phyloP scores from a whole-genome alignment of 2,329 filamentous ascomycete genomes.

The Cytospora piceicola region DNA sequence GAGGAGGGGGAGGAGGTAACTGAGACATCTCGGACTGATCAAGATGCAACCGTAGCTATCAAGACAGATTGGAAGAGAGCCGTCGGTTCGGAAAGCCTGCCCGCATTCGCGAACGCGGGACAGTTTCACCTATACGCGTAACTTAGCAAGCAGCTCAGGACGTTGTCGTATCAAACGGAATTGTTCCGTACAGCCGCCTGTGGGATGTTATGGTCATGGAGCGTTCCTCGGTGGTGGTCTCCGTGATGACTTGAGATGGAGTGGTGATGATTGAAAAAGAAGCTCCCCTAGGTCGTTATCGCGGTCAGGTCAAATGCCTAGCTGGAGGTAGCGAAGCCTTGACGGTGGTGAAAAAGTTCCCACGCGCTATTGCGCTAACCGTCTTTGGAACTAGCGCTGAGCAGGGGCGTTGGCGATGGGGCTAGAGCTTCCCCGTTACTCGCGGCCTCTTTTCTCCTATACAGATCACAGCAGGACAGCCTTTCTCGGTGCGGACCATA shows the following conservation, averaged over 20 bases:
- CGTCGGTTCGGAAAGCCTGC: slow-evolving; percentile 25
- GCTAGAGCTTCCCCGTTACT: not conserved
- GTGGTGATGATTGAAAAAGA: slow-evolving; percentile 16
- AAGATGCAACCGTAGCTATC: slow-evolving; percentile 9
- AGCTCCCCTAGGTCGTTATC: slow-evolving; percentile 7
- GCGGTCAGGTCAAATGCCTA: not conserved
- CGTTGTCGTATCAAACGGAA: slow-evolving; percentile 3
- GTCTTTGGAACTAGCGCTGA: not conserved
- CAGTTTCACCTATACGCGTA: slow-evolving; percentile 30
- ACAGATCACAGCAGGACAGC: not conserved
- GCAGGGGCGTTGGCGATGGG: slow-evolving; percentile 1
- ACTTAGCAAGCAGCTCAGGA: slow-evolving; percentile 21
- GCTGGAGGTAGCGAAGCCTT: slow-evolving; percentile 5
- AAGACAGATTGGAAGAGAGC: slow-evolving; percentile 21
- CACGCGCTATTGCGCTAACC: slow-evolving; percentile 7
- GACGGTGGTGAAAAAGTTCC: slow-evolving; percentile 24
- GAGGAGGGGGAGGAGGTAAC: slow-evolving; percentile 59
- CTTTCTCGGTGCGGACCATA: not conserved
- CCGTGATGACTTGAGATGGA: slow-evolving; percentile 13
- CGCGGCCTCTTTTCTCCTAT: not conserved
- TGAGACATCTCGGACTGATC: slow-evolving; percentile 50
- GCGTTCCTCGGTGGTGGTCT: not conserved
- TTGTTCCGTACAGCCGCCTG: slow-evolving; percentile 25
- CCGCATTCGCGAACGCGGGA: slow-evolving; percentile 29
- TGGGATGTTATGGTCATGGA: slow-evolving; percentile 16